Evolutionary conservation across 768 basidiomycete genomes (phyloP).

Genomic region (Trametes meyenii): DNA sequence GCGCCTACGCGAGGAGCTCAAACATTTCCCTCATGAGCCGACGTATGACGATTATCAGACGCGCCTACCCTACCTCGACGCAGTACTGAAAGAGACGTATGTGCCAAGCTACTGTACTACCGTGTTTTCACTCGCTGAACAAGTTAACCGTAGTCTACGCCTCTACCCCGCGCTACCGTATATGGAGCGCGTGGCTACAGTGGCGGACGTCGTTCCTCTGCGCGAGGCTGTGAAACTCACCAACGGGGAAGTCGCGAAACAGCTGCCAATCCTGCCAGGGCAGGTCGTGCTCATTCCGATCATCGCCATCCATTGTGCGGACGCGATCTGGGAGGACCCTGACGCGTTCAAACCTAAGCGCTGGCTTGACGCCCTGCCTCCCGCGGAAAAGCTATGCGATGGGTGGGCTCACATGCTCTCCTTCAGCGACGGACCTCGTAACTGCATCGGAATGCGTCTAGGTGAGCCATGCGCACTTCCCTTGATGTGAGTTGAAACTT

Average conservation of each 20-base stretch:
- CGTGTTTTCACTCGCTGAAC: neutral
- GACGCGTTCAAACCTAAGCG: slow-evolving; percentile 33
- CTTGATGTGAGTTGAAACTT: too few relatives aligned
- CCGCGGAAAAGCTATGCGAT: neutral
- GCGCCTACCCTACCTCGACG: slow-evolving; percentile 55
- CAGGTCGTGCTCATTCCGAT: slow-evolving; percentile 16
- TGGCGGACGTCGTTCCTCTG: slow-evolving; percentile 55
- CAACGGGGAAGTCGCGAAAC: slow-evolving; percentile 8
- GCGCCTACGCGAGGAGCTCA: slow-evolving; percentile 40
- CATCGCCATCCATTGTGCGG: slow-evolving; percentile 16
- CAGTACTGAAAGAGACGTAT: slow-evolving; percentile 53
- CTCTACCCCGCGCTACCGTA: slow-evolving; percentile 53
- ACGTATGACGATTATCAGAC: slow-evolving; percentile 37
- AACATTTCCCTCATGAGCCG: slow-evolving; percentile 30
- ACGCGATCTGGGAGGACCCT: slow-evolving; percentile 29
- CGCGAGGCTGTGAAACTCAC: slow-evolving; percentile 28
- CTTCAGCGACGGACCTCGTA: slow-evolving; percentile 32
- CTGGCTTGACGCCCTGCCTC: slow-evolving; percentile 27
- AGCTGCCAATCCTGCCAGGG: slow-evolving; percentile 12
- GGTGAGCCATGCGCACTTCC: neutral
- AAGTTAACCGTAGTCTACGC: slow-evolving; percentile 36
- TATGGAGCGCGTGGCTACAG: slow-evolving; percentile 51
- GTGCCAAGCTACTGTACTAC: neutral
- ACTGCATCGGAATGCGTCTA: slow-evolving; percentile 30
- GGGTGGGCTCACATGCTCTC: slow-evolving; percentile 28